phyloP scores from a whole-genome alignment of 192 early-diverging fungal species.

The Hyaloraphidium curvatum region DNA sequence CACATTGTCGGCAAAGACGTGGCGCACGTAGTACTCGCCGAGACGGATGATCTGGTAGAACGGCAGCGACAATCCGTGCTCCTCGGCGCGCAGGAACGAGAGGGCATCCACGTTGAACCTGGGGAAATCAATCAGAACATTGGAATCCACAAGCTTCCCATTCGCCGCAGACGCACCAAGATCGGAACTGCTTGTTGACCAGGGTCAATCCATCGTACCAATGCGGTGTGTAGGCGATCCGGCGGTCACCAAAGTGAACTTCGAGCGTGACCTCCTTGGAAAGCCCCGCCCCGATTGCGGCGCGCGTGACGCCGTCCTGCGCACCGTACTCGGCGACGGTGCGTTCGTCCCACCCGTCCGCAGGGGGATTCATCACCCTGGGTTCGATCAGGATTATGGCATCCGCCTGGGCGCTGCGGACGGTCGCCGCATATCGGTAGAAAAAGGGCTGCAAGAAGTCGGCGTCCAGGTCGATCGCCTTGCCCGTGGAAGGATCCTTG shows the following conservation, averaged over 20 bases:
- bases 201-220: constrained; percentile 72
- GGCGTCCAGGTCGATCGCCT: constrained; percentile 33
- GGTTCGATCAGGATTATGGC: constrained; percentile 58
- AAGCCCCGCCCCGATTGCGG: neutral
- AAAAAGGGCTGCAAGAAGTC: constrained; percentile 52
- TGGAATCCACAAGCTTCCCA: neutral
- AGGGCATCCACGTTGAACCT: neutral
- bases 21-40: no score
- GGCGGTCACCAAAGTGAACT: constrained; percentile 20
- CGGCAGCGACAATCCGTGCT: no score
- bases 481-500: constrained; percentile 30
- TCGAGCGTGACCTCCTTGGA: neutral
- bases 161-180: neutral
- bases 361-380: constrained; percentile 52
- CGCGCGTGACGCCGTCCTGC: neutral
- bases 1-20: no score
- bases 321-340: neutral
- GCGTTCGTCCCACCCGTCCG: constrained; percentile 12
- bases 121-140: no score
- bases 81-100: no score
- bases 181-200: constrained; percentile 32
- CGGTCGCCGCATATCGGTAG: constrained; percentile 32
- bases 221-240: constrained; percentile 61
- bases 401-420: constrained; percentile 29
- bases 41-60: no score